Evolutionary conservation across 2,329 filamentous ascomycete species (phyloP), one percentile per base, ranked within the genome.

Genomic region (Paecilomyces fulvus): DNA sequence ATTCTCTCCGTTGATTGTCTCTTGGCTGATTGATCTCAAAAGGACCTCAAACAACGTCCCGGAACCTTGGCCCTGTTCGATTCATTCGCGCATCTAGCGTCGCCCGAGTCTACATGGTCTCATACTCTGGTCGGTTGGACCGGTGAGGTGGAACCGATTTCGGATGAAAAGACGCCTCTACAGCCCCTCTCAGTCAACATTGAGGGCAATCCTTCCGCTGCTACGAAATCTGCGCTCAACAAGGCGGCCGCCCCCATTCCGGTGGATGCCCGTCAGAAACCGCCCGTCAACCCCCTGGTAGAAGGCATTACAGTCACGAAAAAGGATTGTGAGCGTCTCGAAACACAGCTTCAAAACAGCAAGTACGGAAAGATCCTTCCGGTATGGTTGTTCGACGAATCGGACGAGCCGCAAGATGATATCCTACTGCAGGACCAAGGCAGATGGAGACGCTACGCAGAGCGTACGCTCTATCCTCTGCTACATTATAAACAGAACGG

Each of bases 401-500:
- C 81, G 20, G 88, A 92, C 61, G 80, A 83, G 6, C 79, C 83
- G 0, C 81, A 88, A 33, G 88, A 90, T 33, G 76, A 78, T 43
- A 83, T 92, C 53, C 78, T 83, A 37, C 78, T 97, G 61, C 89
- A 87, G 64, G 89, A 96, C 64, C 92, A 96, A 75, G 79, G 80
- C 30, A 81, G 91, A 61, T 97, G 94, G 92, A 83, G 91, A 61
- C 83, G 88, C 46, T 97, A 94, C 72, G 90, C 92, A 14, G 91
- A 96, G 75, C 86, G 92, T 68, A 89, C 96, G 65, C 80, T 97
- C 28, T 96, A 95, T 75, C 91, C 90, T 1, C 81, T 96, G 9
- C 91, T 96, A 70, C 92, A 97, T 74, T 97, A 97, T 80, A 95
- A 95, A 75, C 90, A 94, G 68, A 89, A 95, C 68, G 90, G 92